These are phyloP conservation scores for Exophiala dermatitidis DNA, from an alignment of 2,329 filamentous ascomycete genomes.

Conservation along the genomic window DNA sequence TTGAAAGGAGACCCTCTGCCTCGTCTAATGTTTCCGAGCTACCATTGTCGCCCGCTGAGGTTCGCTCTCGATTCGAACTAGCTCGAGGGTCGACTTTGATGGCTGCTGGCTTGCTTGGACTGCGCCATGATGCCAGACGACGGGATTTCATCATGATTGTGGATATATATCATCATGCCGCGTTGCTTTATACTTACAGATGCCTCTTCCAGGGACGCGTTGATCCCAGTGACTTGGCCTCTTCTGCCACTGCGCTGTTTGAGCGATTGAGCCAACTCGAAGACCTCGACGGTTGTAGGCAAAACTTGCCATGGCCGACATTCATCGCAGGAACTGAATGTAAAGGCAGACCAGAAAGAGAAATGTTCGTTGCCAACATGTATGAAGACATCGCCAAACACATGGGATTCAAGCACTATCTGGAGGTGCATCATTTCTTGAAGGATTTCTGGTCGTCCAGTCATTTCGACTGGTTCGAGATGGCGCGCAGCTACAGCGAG, in stretches of 20 bases:
- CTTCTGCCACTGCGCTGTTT: conserved; percentile 14
- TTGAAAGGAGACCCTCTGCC: not conserved
- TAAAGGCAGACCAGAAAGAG: conserved; percentile 8
- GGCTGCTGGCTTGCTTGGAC: conserved; percentile 15
- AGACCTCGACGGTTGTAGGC: conserved; percentile 22
- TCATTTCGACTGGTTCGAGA: conserved; percentile 10
- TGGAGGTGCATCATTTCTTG: conserved; percentile 18
- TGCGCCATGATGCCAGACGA: conserved; percentile 12
- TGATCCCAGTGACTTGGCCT: conserved; percentile 4
- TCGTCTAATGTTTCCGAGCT: not conserved
- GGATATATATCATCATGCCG: conserved; percentile 29
- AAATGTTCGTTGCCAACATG: conserved; percentile 14
- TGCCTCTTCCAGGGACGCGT: conserved; percentile 17
- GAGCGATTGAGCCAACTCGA: conserved; percentile 20
- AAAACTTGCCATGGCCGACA: conserved; percentile 29
- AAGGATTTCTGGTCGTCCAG: conserved; percentile 16
- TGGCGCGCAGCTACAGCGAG: conserved; percentile 14
- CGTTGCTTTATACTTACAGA: conserved; percentile 27
- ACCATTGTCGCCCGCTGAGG: conserved; percentile 9
- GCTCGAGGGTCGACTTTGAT: conserved; percentile 22
- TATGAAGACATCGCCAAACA: conserved; percentile 15
- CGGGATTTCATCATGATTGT: conserved; percentile 28
- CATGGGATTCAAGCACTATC: conserved; percentile 22
- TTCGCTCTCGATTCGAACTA: conserved; percentile 13
- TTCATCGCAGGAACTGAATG: conserved; percentile 29